These are phyloP conservation scores for Alternaria atra DNA, from an alignment of 2,329 filamentous ascomycete species.

Conservation along the genomic window DNA sequence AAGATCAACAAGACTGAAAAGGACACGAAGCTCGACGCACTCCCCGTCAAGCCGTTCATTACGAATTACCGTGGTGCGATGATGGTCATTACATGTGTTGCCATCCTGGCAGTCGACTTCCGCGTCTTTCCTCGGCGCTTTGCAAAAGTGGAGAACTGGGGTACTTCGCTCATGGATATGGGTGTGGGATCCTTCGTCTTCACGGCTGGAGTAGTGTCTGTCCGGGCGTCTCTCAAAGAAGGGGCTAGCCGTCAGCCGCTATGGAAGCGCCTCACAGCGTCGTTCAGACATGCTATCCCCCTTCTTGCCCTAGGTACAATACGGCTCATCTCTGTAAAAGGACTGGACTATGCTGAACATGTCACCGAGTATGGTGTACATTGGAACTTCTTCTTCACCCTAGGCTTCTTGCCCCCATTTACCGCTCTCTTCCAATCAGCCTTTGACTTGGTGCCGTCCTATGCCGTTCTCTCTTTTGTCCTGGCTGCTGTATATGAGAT, in stretches of 20 bases:
- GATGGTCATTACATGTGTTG: slow-evolving; percentile 88
- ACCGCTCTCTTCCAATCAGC: slow-evolving; percentile 82
- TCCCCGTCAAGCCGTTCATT: slow-evolving; percentile 90
- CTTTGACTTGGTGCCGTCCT: slow-evolving; percentile 76
- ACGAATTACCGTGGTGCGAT: slow-evolving; percentile 91
- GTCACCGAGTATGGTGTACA: slow-evolving; percentile 97
- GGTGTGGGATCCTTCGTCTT: slow-evolving; percentile 98
- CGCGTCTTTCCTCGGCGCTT: slow-evolving; percentile 90
- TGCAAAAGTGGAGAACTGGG: slow-evolving; percentile 99
- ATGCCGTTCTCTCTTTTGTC: slow-evolving; percentile 75
- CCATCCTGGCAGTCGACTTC: slow-evolving; percentile 98
- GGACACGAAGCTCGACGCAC: slow-evolving; percentile 53
- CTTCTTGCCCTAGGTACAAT: slow-evolving; percentile 81
- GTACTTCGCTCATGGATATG: slow-evolving; percentile 97
- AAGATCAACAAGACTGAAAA: slow-evolving; percentile 30
- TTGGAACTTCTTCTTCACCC: slow-evolving; percentile 99
- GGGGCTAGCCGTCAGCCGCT: slow-evolving; percentile 62
- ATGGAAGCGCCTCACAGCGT: slow-evolving; percentile 67
- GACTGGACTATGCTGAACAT: slow-evolving; percentile 94
- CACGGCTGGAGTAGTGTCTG: slow-evolving; percentile 88
- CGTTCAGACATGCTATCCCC: slow-evolving; percentile 82
- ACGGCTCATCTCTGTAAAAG: slow-evolving; percentile 88
- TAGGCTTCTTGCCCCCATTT: slow-evolving; percentile 87
- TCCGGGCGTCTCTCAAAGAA: slow-evolving; percentile 79
- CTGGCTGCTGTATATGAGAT: slow-evolving; percentile 77